Evolutionary conservation across 495 filamentous ascomycete genomes (phyloP).

Genomic region (Articulospora tetracladia): DNA sequence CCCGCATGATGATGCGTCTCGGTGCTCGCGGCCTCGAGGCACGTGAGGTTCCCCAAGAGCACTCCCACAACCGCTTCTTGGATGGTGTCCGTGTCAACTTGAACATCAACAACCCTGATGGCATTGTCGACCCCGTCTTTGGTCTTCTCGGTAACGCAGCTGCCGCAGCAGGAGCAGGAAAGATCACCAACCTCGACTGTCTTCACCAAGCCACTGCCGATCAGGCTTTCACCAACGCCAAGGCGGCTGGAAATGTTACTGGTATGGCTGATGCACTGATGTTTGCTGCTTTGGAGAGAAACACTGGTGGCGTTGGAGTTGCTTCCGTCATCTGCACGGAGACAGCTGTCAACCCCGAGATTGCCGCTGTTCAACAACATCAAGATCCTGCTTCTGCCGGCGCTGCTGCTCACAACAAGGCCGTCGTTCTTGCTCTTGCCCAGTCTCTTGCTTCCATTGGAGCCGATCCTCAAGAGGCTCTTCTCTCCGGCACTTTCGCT

Average conservation of each 20-base stretch:
- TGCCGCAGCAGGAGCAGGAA: slow-evolving; percentile 51
- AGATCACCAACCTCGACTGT: slow-evolving; percentile 56
- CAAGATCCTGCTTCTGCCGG: slow-evolving; percentile 56
- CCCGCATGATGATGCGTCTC: slow-evolving; percentile 22
- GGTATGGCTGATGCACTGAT: slow-evolving; percentile 55
- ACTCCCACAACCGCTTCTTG: slow-evolving; percentile 57
- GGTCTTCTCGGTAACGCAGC: slow-evolving; percentile 59
- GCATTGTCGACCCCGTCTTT: slow-evolving; percentile 57
- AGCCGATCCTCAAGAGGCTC: slow-evolving; percentile 52
- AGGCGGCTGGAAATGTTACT: slow-evolving; percentile 53
- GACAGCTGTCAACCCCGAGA: slow-evolving; percentile 65
- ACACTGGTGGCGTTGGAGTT: slow-evolving; percentile 54
- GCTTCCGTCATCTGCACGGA: slow-evolving; percentile 48
- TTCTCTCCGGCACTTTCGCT: slow-evolving; percentile 53
- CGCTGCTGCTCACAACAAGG: slow-evolving; percentile 47
- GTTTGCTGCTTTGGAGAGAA: slow-evolving; percentile 60
- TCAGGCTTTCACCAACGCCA: slow-evolving; percentile 68
- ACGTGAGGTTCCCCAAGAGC: slow-evolving; percentile 45
- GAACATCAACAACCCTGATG: slow-evolving; percentile 55
- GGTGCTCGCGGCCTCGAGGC: slow-evolving; percentile 24
- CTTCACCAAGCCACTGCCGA: slow-evolving; percentile 64
- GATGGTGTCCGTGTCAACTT: slow-evolving; percentile 40
- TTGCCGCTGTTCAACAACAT: slow-evolving; percentile 58
- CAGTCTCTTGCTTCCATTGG: slow-evolving; percentile 51
- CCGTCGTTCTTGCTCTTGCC: slow-evolving; percentile 51